These are phyloP conservation scores for Blastomyces gilchristii DNA, from an alignment of 2,329 filamentous ascomycete species.

Conservation along the genomic window DNA sequence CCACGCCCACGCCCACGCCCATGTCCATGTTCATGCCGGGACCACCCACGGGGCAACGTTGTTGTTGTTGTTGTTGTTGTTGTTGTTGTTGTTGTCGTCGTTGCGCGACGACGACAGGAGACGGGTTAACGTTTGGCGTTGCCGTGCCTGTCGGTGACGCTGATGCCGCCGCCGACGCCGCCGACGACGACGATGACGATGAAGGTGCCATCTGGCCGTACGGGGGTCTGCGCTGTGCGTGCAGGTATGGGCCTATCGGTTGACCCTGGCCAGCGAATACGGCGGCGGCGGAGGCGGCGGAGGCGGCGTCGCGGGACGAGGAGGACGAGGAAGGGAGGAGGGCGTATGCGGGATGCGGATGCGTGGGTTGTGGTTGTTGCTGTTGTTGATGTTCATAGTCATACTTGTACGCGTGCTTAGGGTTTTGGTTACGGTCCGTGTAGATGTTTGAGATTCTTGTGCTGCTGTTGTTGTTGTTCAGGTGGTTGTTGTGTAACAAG, in stretches of 20 bases:
- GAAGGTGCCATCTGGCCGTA: neutral
- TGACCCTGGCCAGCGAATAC: conserved; percentile 6
- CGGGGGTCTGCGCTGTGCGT: neutral
- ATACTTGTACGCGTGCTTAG: neutral
- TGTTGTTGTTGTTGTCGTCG: too few relatives aligned
- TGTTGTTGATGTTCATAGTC: neutral
- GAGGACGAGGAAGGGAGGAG: neutral
- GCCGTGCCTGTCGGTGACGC: neutral
- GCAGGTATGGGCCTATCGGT: neutral
- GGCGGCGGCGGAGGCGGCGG: too few relatives aligned
- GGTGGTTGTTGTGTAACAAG: neutral
- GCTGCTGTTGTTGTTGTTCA: neutral
- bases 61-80: neutral
- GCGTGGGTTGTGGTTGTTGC: conserved; percentile 3
- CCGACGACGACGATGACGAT: neutral
- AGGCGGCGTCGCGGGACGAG: neutral
- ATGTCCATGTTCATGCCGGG: neutral
- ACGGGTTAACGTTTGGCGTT: conserved; percentile 12
- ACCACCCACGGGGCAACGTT: conserved; percentile 22
- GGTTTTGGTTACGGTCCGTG: neutral
- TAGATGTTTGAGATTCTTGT: neutral
- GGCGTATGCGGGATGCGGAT: neutral
- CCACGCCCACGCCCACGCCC: too few relatives aligned
- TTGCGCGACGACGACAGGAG: conserved; percentile 18
- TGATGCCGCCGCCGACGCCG: neutral